Percentiles rank a stretch among this genome's conserved stretches.
Evolutionary conservation across 371 early-diverging fungal genomes (phyloP).

Genomic region (Mortierella sp.): DNA sequence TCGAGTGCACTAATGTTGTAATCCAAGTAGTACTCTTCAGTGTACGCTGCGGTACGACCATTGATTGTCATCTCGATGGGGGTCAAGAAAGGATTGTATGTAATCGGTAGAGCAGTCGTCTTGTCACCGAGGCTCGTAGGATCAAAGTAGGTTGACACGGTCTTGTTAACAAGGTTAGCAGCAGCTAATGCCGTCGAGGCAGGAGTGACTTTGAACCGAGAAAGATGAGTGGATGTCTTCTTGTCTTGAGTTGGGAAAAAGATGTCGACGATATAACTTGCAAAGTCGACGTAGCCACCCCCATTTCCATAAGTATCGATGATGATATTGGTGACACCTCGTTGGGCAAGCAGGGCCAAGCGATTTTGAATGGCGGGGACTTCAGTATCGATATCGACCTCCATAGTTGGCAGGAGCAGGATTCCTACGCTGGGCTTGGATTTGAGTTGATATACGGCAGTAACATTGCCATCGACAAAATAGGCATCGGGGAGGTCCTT

Average conservation of each 20-base stretch:
- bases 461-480: constrained; percentile 16
- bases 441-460: constrained; percentile 37
- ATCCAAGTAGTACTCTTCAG: constrained; percentile 15
- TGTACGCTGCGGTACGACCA: constrained; percentile 14
- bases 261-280: constrained; percentile 4
- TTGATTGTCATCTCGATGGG: constrained; percentile 1
- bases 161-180: constrained; percentile 7
- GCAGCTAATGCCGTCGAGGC: neutral
- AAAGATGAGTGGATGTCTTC: constrained; percentile 1
- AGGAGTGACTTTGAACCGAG: constrained; percentile 19
- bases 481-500: constrained; percentile 16
- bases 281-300: constrained; percentile 21
- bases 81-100: constrained; percentile 8
- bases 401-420: constrained; percentile 23
- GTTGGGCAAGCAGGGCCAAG: constrained; percentile 7
- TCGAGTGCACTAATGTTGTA: neutral
- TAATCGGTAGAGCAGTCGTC: neutral
- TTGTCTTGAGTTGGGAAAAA: constrained; percentile 30
- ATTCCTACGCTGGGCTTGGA: constrained; percentile 22
- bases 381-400: neutral
- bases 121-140: neutral
- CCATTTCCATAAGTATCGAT: constrained; percentile 28
- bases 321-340: constrained; percentile 28
- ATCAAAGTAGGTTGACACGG: constrained; percentile 1
- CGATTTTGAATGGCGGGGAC: neutral